These are phyloP conservation scores for Candida maltosa DNA, from an alignment of 805 yeast genomes.

Conservation along the genomic window DNA sequence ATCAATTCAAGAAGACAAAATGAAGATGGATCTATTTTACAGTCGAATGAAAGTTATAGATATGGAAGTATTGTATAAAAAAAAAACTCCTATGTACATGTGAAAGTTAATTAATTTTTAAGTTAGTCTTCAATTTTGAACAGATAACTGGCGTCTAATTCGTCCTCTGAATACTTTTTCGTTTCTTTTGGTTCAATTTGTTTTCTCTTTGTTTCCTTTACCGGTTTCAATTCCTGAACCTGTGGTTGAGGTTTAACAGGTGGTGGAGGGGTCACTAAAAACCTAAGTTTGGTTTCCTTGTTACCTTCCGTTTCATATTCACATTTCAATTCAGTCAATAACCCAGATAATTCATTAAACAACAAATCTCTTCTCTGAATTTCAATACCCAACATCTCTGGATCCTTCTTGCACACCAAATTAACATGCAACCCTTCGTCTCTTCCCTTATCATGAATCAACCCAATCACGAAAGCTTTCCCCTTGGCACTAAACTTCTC, in stretches of 20 bases:
- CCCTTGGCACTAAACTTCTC: slow-evolving; percentile 29
- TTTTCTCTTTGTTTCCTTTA: slow-evolving; percentile 13
- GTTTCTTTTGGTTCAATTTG: slow-evolving; percentile 2
- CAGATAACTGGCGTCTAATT: slow-evolving; percentile 38
- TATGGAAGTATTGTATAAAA: slow-evolving; percentile 28
- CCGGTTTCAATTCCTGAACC: slow-evolving; percentile 14
- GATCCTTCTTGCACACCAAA: too few relatives aligned
- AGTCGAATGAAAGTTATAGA: slow-evolving; percentile 11
- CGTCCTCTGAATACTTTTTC: slow-evolving; percentile 21
- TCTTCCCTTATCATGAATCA: too few relatives aligned
- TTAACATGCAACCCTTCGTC: too few relatives aligned
- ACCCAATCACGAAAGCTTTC: slow-evolving; percentile 9
- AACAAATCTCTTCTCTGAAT: slow-evolving; percentile 27
- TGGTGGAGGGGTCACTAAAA: not conserved
- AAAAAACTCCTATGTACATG: not conserved
- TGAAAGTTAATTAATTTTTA: not conserved
- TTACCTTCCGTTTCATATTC: slow-evolving; percentile 6
- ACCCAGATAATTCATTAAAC: slow-evolving; percentile 18
- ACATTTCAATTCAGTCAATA: slow-evolving; percentile 22
- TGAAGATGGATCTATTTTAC: not conserved
- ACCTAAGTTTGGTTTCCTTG: slow-evolving; percentile 20
- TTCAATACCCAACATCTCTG: slow-evolving; percentile 13
- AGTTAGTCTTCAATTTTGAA: slow-evolving; percentile 25
- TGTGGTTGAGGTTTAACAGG: slow-evolving; percentile 1
- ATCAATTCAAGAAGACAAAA: slow-evolving; percentile 5